Conservation (phyloP, 2,329 filamentous ascomycete genomes). For the Aspergillus pseudotamarii region DNA sequence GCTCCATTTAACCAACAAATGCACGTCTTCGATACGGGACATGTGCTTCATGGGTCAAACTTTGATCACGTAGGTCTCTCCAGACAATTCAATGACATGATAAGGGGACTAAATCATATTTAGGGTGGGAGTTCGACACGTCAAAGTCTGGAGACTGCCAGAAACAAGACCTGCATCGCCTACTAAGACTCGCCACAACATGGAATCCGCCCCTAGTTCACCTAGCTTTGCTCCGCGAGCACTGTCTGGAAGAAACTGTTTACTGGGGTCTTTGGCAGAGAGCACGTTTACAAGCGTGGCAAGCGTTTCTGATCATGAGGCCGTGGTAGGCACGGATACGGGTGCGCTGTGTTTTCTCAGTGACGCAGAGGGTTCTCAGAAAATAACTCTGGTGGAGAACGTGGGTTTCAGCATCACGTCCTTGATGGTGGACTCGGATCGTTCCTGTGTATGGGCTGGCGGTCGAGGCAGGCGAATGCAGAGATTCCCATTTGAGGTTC, state of each 20-base stretch:
- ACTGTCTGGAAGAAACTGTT: slow-evolving; percentile 80
- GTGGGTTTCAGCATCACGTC: slow-evolving; percentile 70
- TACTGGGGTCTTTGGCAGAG: slow-evolving; percentile 80
- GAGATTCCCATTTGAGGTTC: slow-evolving; percentile 46
- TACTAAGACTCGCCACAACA: slow-evolving; percentile 60
- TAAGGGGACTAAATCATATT: slow-evolving; percentile 14
- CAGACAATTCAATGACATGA: neutral
- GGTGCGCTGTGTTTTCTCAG: slow-evolving; percentile 90
- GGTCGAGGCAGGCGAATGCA: slow-evolving; percentile 64
- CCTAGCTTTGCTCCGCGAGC: slow-evolving; percentile 62
- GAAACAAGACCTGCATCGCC: slow-evolving; percentile 65
- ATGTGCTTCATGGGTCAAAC: slow-evolving; percentile 89
- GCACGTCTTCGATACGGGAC: slow-evolving; percentile 79
- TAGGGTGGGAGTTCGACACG: slow-evolving; percentile 77
- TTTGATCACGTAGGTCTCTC: slow-evolving; percentile 67
- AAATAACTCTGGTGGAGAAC: slow-evolving; percentile 66
- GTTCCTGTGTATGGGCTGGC: slow-evolving; percentile 66
- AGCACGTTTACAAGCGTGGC: slow-evolving; percentile 80
- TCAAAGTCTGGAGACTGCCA: slow-evolving; percentile 90
- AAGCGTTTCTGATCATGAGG: slow-evolving; percentile 70
- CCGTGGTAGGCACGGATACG: slow-evolving; percentile 82
- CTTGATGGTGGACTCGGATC: slow-evolving; percentile 61
- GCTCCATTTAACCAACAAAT: slow-evolving; percentile 85
- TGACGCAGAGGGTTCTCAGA: slow-evolving; percentile 71
- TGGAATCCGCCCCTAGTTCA: slow-evolving; percentile 36